phyloP scores from a whole-genome alignment of 2,329 filamentous ascomycete species.

The Trichoderma afroharzianum region DNA sequence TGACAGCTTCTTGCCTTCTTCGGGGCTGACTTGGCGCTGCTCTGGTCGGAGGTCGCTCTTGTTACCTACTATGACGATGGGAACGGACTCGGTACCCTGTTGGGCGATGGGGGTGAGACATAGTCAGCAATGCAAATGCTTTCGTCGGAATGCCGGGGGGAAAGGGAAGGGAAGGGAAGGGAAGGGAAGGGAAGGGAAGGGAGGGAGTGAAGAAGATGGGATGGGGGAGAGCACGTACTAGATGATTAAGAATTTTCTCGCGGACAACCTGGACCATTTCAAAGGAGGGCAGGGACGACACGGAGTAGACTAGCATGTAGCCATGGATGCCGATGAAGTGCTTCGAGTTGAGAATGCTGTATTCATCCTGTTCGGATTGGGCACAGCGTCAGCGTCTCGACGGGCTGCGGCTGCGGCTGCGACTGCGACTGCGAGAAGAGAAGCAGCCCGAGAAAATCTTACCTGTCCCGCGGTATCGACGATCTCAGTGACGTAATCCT shows the following conservation, averaged over 20 bases:
- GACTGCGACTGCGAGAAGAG: background rate
- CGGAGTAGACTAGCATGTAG: constrained; percentile 98
- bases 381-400: background rate
- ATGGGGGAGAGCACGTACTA: constrained; percentile 53
- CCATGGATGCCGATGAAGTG: constrained; percentile 99
- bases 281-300: constrained; percentile 87
- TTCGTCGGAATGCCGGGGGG: background rate
- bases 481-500: constrained; percentile 94
- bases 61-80: constrained; percentile 93
- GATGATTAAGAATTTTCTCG: constrained; percentile 94
- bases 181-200: too few species aligned
- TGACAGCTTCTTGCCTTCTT: constrained; percentile 79
- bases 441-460: constrained; percentile 28
- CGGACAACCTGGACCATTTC: constrained; percentile 96
- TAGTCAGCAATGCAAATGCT: background rate
- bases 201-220: too few species aligned
- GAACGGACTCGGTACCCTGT: constrained; percentile 86
- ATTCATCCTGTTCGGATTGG: constrained; percentile 77
- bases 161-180: too few species aligned
- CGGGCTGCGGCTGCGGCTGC: background rate
- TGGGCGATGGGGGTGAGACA: background rate
- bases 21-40: constrained; percentile 82
- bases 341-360: constrained; percentile 96
- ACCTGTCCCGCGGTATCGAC: constrained; percentile 97
- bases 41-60: constrained; percentile 92